Percentiles rank a stretch among this genome's conserved stretches.
phyloP scores from a whole-genome alignment of 2,329 filamentous ascomycete species.

The Diaporthe longicolla region DNA sequence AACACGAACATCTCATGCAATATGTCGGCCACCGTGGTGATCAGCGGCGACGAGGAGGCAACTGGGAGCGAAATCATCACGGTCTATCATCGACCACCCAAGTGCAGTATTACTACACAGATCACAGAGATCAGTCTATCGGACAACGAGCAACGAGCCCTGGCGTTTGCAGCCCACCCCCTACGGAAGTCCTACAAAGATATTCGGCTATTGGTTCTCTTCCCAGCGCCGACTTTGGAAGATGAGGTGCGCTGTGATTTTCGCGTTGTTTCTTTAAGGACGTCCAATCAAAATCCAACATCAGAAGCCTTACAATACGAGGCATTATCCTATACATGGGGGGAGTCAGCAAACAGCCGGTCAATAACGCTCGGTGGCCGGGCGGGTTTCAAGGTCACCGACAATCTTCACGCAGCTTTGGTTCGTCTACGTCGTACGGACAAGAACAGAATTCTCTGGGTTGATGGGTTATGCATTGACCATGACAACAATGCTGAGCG shows the following conservation, averaged over 20 bases:
- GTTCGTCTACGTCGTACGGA: conserved; percentile 21
- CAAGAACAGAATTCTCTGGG: conserved; percentile 17
- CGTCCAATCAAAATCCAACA: too few relatives aligned
- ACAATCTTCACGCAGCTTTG: conserved; percentile 13
- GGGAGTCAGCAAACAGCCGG: neutral
- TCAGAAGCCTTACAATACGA: conserved; percentile 2
- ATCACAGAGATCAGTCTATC: conserved; percentile 8
- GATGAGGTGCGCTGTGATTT: conserved; percentile 28
- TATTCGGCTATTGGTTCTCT: conserved; percentile 4
- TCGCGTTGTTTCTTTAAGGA: neutral
- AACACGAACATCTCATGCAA: neutral
- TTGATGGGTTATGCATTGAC: conserved; percentile 15
- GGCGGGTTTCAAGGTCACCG: neutral
- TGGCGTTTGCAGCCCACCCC: neutral
- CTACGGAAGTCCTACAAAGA: neutral
- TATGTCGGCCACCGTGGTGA: conserved; percentile 17
- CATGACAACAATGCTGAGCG: conserved; percentile 18
- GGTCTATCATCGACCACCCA: conserved; percentile 7
- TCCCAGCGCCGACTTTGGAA: neutral
- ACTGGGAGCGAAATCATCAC: conserved; percentile 1
- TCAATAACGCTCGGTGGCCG: conserved; percentile 11
- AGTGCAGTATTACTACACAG: conserved; percentile 7
- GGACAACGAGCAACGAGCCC: neutral
- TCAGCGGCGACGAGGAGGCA: conserved; percentile 21
- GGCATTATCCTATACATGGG: neutral